Evolutionary conservation across 2,329 filamentous ascomycete genomes (phyloP), one percentile per base, ranked within the genome.

Genomic region (Verticillium zaregamsianum): DNA sequence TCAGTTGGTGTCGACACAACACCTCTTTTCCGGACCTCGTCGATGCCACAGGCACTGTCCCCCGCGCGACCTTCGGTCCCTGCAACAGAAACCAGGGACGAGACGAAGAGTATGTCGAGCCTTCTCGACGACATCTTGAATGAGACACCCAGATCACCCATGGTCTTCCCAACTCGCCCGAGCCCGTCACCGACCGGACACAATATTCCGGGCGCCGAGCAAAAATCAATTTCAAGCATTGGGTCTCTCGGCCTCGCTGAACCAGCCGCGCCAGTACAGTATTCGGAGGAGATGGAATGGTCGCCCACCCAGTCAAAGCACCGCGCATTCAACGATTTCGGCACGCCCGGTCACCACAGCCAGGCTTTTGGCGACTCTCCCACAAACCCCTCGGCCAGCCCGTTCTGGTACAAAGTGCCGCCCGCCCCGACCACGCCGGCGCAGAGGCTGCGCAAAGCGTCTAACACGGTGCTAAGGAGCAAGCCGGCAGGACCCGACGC

Each of bases 261-360:
- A 49, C 67, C 60, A 39, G 64, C 70, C 25, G 59, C 65, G 6
- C 59, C 45, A 7, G 59, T 69, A 1, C 74, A 77, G 9, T 77
- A 82, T 61, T 77, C 77, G 1, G 84, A 89, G 45, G 82, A 83
- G 61, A 93, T 93, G 90, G 90, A 93, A 69, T 92, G 90, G 86
- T 84, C 87, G 2, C 88, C 88, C 0, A 86, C 86, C 0, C 76
- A 78, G 61, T 81, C 82, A n/a, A 76, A 78, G 57, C 76, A 86
- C 63, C 82, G 83, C 59, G 84, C 83, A 9, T 87, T 87, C 69
- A 80, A 78, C 63, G 74, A 80, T 55, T 72, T 76, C 55, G 72
- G 79, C 39, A 67, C 77, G 17, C 72, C 77, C 52, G 73, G 72
- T 59, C 67, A 73, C 63, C 75, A 77, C 55, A 76, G 78, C 54